Evolutionary conservation across 768 basidiomycete genomes (phyloP).

Genomic region (Tremella yokohamensis): DNA sequence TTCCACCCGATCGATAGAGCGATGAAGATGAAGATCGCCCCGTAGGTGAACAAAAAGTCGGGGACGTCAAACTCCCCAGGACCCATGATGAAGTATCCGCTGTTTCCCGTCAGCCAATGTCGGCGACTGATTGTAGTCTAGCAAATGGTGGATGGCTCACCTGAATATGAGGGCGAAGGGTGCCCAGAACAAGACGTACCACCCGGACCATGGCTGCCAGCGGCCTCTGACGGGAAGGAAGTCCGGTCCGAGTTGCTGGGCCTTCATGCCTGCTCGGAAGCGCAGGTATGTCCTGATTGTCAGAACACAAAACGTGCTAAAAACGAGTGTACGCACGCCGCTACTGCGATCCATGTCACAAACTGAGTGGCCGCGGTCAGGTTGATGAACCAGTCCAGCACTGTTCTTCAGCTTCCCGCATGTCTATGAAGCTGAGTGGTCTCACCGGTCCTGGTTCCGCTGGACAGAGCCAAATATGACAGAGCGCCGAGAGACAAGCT

Average conservation of each 20-base stretch:
- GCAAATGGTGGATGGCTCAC: conserved; percentile 10
- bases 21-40: conserved; percentile 23
- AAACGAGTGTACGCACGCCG: no score
- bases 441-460: not conserved
- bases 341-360: no score
- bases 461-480: not conserved
- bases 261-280: conserved; percentile 75
- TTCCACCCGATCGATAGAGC: conserved; percentile 17
- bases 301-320: no score
- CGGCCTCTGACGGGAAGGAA: conserved; percentile 66
- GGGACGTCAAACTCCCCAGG: conserved; percentile 16
- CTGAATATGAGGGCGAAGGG: conserved; percentile 18
- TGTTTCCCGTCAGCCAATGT: not conserved
- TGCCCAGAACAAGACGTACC: conserved; percentile 42
- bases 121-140: not conserved
- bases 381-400: conserved; percentile 61
- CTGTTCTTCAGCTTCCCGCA: no score
- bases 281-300: conserved; percentile 58
- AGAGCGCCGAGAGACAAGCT: conserved; percentile 56
- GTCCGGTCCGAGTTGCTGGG: conserved; percentile 69
- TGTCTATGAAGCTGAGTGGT: no score
- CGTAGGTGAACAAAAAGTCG: conserved; percentile 26
- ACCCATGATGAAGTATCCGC: conserved; percentile 21
- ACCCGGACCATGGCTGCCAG: conserved; percentile 49
- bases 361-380: conserved; percentile 60